Conservation (phyloP, 2,329 filamentous ascomycete genomes). For the Aureobasidium sp. region DNA sequence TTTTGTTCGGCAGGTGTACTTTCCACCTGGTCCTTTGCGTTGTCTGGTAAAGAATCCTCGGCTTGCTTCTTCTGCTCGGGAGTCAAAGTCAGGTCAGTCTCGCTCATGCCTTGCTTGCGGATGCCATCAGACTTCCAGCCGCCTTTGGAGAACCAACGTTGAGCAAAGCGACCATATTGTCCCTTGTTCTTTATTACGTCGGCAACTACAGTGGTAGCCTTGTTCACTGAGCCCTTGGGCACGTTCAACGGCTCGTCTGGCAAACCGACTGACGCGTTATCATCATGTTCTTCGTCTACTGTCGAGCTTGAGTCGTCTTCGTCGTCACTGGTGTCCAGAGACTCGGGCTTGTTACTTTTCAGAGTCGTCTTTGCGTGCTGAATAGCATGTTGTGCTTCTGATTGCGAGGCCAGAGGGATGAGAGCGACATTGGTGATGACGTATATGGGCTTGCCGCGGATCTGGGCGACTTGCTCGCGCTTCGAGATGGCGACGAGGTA, state of each 20-base stretch:
- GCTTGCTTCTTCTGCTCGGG: constrained; percentile 30
- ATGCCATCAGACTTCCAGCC: constrained; percentile 71
- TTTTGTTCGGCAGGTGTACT: constrained; percentile 34
- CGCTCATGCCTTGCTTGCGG: constrained; percentile 61
- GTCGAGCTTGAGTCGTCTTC: constrained; percentile 25
- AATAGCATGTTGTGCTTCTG: constrained; percentile 68
- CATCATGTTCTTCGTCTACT: constrained; percentile 29
- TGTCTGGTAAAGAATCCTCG: constrained; percentile 25
- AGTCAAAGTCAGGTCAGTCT: constrained; percentile 33
- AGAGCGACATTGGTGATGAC: constrained; percentile 81
- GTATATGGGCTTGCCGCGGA: constrained; percentile 76
- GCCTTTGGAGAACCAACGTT: constrained; percentile 76
- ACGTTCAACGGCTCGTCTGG: constrained; percentile 19
- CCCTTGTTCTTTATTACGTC: constrained; percentile 81
- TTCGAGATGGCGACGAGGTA: constrained; percentile 84
- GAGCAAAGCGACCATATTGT: constrained; percentile 80
- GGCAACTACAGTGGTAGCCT: constrained; percentile 66
- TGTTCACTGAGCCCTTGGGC: constrained; percentile 26
- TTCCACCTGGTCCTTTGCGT: constrained; percentile 23
- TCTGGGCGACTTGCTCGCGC: constrained; percentile 80
- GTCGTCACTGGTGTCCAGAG: constrained; percentile 27
- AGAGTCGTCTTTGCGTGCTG: constrained; percentile 48
- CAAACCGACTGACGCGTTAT: constrained; percentile 16
- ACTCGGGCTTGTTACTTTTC: constrained; percentile 29
- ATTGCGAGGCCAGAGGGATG: constrained; percentile 75